Base-by-base conservation (phyloP, 768 basidiomycete species). In the Guyanaporus albipodus region DNA sequence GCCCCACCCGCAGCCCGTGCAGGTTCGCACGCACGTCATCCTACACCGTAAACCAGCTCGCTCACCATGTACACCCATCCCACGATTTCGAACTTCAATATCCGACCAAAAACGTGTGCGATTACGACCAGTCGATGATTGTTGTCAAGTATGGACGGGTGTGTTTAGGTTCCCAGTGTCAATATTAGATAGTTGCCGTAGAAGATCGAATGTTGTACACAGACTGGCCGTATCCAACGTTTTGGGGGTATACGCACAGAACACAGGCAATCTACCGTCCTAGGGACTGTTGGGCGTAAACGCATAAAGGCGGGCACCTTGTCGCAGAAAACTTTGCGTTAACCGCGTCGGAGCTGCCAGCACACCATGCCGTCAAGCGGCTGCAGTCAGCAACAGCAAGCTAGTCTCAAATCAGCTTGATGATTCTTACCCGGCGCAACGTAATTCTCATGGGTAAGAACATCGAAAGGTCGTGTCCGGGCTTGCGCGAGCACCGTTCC, bases 381-480 rank as follows among this genome's bases (percentile, higher is more conserved):
- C 38, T 41, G 17, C 32, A 34, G 34, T 58, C 56, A 65, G 54
- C 32, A 53, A 37, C 38, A 19, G 14, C 33, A 7, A 23, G 22
- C 44, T 41, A 49, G 61, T 44, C 55, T 57, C 44, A 43, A 52
- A 54, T 40, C 48, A 49, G 49, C 22, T 44, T 44, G 59, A 56
- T 51, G 41, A 42, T 34, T 67, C 88, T 68, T 67, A 93, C 92
- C 78, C 50, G 83, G 85, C 41, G 88, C 90, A 50, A 78, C 73
- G 67, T 95, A 96, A 57, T 82, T 75, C 48, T 75, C 70, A 58
- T 84, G 78, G 15, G 83, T 72, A 26, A 87, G 73, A 44, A 92
- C 90, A 41, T 91, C 86, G 67, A 96, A 94, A 3, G 82, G 63
- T 38, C 77, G 72, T 21, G 92, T 91, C 33, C 76, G 74, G n/a